phyloP scores from a whole-genome alignment of 192 early-diverging fungal species.

The Thamnidium elegans region DNA sequence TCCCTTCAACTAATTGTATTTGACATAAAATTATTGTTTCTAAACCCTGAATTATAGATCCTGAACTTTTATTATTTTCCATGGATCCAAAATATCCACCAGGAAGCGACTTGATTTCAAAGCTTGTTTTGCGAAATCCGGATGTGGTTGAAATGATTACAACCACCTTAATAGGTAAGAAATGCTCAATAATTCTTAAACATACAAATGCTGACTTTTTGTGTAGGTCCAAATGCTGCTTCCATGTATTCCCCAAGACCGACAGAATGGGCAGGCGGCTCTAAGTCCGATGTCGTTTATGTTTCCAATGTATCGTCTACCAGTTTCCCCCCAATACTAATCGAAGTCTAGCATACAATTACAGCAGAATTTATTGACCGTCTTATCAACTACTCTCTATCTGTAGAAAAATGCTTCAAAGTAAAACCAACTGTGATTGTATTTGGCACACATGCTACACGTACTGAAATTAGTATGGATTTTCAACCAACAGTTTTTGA shows the following conservation, averaged over 20 bases:
- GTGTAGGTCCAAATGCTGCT: constrained; percentile 4
- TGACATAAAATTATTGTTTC: no score
- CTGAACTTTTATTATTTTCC: constrained; percentile 6
- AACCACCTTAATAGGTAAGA: constrained; percentile 7
- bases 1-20: no score
- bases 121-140: not conserved
- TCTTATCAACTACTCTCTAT: constrained; percentile 2
- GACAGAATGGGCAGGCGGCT: constrained; percentile 8
- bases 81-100: constrained; percentile 13
- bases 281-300: constrained; percentile 15
- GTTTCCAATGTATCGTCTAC: not conserved
- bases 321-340: constrained; percentile 1
- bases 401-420: constrained; percentile 8
- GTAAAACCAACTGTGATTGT: constrained; percentile 4
- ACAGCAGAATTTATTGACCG: constrained; percentile 8
- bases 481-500: constrained; percentile 6
- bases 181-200: constrained; percentile 6
- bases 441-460: constrained; percentile 12
- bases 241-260: constrained; percentile 2
- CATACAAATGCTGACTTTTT: constrained; percentile 8
- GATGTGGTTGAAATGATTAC: constrained; percentile 6
- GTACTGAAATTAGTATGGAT: constrained; percentile 8
- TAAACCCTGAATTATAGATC: not conserved
- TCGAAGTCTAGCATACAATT: constrained; percentile 13
- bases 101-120: constrained; percentile 7